Conservation (phyloP, 2,329 filamentous ascomycete species). For the Colletotrichum horii region DNA sequence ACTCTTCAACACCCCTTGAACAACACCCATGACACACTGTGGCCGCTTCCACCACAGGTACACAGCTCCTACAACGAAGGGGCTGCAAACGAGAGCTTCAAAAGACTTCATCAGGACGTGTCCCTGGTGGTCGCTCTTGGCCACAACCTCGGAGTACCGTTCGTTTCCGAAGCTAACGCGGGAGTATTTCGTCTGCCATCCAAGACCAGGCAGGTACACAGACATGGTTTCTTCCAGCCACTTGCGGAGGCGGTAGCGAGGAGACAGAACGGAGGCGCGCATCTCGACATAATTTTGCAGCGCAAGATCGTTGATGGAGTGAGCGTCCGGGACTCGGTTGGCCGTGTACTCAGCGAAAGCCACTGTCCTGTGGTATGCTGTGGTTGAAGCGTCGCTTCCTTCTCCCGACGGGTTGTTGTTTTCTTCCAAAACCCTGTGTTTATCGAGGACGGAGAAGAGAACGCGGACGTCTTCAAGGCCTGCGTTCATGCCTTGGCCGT, state of each 20-base stretch:
- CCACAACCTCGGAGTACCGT: conserved; percentile 83
- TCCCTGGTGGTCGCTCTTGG: conserved; percentile 72
- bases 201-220: conserved; percentile 75
- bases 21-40: not conserved
- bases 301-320: conserved; percentile 91
- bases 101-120: conserved; percentile 52
- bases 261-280: conserved; percentile 82
- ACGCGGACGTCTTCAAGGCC: conserved; percentile 93
- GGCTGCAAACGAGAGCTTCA: conserved; percentile 16
- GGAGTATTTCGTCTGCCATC: conserved; percentile 92
- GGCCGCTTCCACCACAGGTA: conserved; percentile 24
- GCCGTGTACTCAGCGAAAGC: conserved; percentile 80
- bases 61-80: conserved; percentile 10
- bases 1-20: not conserved
- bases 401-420: conserved; percentile 44
- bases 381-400: conserved; percentile 53
- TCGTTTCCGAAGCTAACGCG: conserved; percentile 94
- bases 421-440: conserved; percentile 55
- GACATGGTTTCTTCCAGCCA: conserved; percentile 84
- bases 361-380: conserved; percentile 65
- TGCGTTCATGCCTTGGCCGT: conserved; percentile 97
- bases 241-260: conserved; percentile 81
- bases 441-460: conserved; percentile 82
- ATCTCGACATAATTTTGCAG: conserved; percentile 94
- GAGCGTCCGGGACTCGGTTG: conserved; percentile 76